Evolutionary conservation across 1,284 basidiomycete species (phyloP).

Genomic region (Sporisorium exsertum): DNA sequence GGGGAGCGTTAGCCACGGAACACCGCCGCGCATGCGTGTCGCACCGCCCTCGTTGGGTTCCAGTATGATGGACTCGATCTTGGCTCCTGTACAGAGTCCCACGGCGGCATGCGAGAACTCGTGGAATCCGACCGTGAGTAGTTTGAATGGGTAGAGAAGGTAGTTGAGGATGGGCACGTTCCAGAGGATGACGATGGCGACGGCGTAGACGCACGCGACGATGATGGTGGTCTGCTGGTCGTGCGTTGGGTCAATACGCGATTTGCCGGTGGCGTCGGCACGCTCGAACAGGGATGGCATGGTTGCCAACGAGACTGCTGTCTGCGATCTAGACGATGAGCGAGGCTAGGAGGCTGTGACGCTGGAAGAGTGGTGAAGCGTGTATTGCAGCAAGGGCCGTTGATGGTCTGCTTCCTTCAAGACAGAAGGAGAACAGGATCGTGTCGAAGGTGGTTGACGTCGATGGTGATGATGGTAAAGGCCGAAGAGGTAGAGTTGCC

Average conservation of each 20-base stretch:
- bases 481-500: background rate
- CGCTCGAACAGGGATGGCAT: conserved; percentile 31
- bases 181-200: conserved; percentile 63
- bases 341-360: too few relatives aligned
- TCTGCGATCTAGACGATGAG: background rate
- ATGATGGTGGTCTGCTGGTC: conserved; percentile 67
- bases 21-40: conserved; percentile 92
- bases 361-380: too few relatives aligned
- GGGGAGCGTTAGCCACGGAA: conserved; percentile 81
- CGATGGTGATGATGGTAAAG: conserved; percentile 4
- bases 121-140: conserved; percentile 63
- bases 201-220: conserved; percentile 64
- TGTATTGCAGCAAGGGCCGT: background rate
- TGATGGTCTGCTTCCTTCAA: conserved; percentile 1
- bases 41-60: conserved; percentile 85
- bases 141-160: conserved; percentile 69
- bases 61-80: conserved; percentile 76
- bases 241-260: conserved; percentile 54
- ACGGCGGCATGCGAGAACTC: conserved; percentile 66
- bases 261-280: conserved; percentile 6
- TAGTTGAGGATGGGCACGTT: conserved; percentile 65
- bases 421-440: conserved; percentile 4
- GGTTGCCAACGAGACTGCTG: background rate
- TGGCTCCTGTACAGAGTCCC: conserved; percentile 85
- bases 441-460: background rate